A percentile compares a stretch with the other conserved stretches of the same genome.
These are phyloP conservation scores for Cruciata laevipes DNA, from an alignment of 257 asterid species.

Conservation along the genomic window DNA sequence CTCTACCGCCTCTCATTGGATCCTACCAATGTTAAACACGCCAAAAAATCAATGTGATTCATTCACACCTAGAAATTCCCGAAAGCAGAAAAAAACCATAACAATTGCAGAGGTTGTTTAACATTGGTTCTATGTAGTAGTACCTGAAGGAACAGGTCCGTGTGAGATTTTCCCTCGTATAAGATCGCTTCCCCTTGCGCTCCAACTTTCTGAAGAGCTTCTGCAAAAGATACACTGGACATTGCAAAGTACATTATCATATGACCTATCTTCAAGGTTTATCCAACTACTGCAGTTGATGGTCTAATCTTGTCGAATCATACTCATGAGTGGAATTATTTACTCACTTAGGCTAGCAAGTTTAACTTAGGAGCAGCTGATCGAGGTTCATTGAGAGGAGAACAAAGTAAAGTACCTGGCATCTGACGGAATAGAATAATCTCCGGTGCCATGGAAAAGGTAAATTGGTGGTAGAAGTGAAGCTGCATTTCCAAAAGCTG, in stretches of 20 bases:
- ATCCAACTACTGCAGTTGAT: not conserved
- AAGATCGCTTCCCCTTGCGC: conserved; percentile 68
- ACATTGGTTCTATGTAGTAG: not conserved
- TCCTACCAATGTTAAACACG: conserved; percentile 38
- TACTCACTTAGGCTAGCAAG: not conserved
- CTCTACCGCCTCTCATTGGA: conserved; percentile 96
- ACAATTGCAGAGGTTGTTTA: too few relatives aligned
- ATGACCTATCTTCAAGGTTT: not conserved
- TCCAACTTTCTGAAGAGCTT: conserved; percentile 62
- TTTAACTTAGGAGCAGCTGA: not conserved
- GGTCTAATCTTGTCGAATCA: not conserved
- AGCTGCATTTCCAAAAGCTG: conserved; percentile 46
- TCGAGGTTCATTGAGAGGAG: not conserved
- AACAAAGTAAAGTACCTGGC: conserved; percentile 43
- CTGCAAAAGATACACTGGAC: conserved; percentile 69
- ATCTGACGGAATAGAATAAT: conserved; percentile 83
- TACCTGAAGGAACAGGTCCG: conserved; percentile 94
- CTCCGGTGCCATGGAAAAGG: conserved; percentile 93
- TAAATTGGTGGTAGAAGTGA: conserved; percentile 66
- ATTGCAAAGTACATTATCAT: not conserved
- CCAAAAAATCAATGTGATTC: not conserved
- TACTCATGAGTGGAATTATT: too few relatives aligned
- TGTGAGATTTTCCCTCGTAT: conserved; percentile 93
- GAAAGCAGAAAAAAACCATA: not conserved
- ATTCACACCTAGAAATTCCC: not conserved